A percentile compares a stretch with the other conserved stretches of the same genome.
Conservation (phyloP, 371 early-diverging fungal species). For the Funneliformis caledonium region DNA sequence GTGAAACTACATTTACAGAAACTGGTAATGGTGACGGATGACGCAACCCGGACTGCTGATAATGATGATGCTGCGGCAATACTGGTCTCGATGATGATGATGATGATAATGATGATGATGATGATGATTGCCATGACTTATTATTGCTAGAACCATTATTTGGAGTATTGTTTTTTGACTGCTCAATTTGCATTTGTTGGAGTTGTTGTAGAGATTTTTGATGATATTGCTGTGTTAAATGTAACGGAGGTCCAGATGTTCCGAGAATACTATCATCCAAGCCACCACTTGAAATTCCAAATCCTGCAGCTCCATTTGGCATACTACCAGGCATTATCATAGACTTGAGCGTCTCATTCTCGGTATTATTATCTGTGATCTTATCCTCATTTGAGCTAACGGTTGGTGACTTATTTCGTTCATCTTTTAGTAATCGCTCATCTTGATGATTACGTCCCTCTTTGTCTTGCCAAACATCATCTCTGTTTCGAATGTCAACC, state of each 20-base stretch:
- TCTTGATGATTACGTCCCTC: neutral
- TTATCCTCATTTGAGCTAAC: neutral
- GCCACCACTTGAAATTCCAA: neutral
- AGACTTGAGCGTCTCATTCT: neutral
- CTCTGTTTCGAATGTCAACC: neutral
- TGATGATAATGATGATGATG: neutral
- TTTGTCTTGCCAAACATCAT: neutral
- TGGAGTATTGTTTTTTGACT: neutral
- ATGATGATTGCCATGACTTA: constrained; percentile 19
- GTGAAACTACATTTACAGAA: constrained; percentile 7
- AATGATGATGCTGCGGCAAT: neutral
- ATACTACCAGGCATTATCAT: constrained; percentile 19
- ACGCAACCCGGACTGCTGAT: constrained; percentile 8
- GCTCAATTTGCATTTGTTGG: constrained; percentile 10
- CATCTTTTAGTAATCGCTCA: neutral
- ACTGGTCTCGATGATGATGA: neutral
- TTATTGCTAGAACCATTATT: neutral
- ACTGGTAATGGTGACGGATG: constrained; percentile 27
- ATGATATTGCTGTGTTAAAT: constrained; percentile 31
- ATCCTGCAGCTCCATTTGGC: constrained; percentile 3
- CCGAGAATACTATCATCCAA: constrained; percentile 25
- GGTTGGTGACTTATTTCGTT: neutral
- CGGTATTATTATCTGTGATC: neutral
- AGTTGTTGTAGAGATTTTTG: constrained; percentile 4
- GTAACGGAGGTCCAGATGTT: constrained; percentile 6